phyloP scores from a whole-genome alignment of 805 yeast genomes.

The Metschnikowia cubensis region DNA sequence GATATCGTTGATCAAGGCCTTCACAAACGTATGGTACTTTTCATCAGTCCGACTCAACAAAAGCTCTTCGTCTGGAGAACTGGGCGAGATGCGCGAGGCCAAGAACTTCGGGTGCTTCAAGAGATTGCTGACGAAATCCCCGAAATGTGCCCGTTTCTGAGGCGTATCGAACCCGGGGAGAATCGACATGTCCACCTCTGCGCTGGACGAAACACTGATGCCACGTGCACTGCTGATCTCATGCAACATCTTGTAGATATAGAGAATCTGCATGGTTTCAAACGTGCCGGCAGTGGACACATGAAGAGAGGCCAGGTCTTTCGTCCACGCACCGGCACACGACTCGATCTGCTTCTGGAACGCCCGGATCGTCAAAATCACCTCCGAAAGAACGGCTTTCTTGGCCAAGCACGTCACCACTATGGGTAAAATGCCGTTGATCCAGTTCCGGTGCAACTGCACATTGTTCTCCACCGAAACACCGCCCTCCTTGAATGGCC shows the following conservation, averaged over 20 bases:
- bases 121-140: conserved; percentile 61
- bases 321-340: conserved; percentile 67
- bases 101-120: conserved; percentile 84
- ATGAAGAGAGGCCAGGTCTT: conserved; percentile 43
- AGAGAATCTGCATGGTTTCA: conserved; percentile 54
- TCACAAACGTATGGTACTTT: conserved; percentile 33
- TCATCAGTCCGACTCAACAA: conserved; percentile 46
- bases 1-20: conserved; percentile 46
- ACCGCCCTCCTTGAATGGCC: conserved; percentile 61
- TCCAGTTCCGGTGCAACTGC: conserved; percentile 74
- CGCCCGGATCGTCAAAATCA: conserved; percentile 55
- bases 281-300: conserved; percentile 34
- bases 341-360: conserved; percentile 64
- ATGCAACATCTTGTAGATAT: conserved; percentile 57
- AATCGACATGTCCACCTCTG: conserved; percentile 26
- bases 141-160: conserved; percentile 56
- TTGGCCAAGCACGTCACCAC: conserved; percentile 54
- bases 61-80: conserved; percentile 61
- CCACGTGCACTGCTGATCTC: conserved; percentile 51
- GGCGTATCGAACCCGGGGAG: conserved; percentile 61
- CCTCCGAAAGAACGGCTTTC: conserved; percentile 63
- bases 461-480: conserved; percentile 50
- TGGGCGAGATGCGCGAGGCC: conserved; percentile 61
- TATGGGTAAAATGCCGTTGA: conserved; percentile 73
- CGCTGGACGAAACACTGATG: conserved; percentile 19